These are phyloP conservation scores for Aspergillus amoenus DNA, from an alignment of 2,329 filamentous ascomycete genomes.

Conservation along the genomic window DNA sequence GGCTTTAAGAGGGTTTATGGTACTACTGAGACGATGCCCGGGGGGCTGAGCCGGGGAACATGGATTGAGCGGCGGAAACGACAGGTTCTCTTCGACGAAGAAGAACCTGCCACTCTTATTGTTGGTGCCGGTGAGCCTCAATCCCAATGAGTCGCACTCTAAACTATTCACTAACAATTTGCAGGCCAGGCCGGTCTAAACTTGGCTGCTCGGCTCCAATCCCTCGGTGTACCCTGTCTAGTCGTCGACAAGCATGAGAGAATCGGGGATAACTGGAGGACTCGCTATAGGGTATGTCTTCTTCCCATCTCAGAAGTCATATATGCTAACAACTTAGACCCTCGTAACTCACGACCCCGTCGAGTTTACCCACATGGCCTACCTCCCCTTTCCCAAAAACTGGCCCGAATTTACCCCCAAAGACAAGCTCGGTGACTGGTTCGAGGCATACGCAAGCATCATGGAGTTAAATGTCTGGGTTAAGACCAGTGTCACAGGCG, in stretches of 20 bases:
- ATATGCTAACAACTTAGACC: conserved; percentile 21
- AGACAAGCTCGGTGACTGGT: conserved; percentile 51
- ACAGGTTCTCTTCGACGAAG: conserved; percentile 33
- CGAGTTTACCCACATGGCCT: conserved; percentile 40
- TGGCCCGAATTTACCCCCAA: conserved; percentile 47
- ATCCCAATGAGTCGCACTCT: too few species aligned
- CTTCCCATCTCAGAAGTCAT: not conserved
- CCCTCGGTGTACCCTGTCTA: conserved; percentile 40
- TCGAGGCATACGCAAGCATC: conserved; percentile 49
- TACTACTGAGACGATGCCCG: conserved; percentile 35
- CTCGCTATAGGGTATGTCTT: conserved; percentile 45
- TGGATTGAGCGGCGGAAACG: conserved; percentile 38
- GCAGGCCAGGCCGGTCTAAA: conserved; percentile 46
- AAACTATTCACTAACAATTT: not conserved
- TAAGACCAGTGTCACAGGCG: conserved; percentile 39
- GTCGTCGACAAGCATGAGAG: conserved; percentile 48
- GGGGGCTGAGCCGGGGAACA: conserved; percentile 31
- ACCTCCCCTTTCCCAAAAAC: conserved; percentile 42
- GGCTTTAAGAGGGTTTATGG: conserved; percentile 33
- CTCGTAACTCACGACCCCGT: conserved; percentile 43
- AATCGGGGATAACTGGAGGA: conserved; percentile 52
- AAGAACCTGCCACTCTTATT: conserved; percentile 42
- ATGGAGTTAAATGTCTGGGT: conserved; percentile 52
- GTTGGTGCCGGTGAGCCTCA: conserved; percentile 38
- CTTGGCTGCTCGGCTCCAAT: conserved; percentile 42